Conservation (phyloP, 2,329 filamentous ascomycete species). For the Dothidotthia symphoricarpi region DNA sequence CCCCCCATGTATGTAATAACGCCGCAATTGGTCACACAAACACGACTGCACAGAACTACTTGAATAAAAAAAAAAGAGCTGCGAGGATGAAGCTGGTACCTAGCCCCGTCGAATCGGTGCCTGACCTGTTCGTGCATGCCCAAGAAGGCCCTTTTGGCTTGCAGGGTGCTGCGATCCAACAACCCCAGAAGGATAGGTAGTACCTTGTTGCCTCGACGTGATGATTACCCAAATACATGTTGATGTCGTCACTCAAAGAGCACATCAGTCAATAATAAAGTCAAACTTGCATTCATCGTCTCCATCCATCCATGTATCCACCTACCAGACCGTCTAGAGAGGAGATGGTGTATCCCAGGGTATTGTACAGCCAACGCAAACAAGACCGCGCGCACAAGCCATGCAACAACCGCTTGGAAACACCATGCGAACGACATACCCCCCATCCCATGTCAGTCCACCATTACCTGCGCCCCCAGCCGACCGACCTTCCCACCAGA, state of each 20-base stretch:
- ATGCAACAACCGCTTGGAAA: constrained; percentile 13
- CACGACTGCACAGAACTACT: too few relatives aligned
- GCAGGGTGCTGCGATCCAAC: too few relatives aligned
- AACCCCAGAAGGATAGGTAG: too few relatives aligned
- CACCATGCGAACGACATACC: constrained; percentile 13
- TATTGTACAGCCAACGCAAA: constrained; percentile 31
- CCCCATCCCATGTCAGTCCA: constrained; percentile 5
- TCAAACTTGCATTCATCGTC: not conserved
- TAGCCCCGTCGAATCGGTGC: too few relatives aligned
- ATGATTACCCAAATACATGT: too few relatives aligned
- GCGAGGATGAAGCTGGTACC: too few relatives aligned
- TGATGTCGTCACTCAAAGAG: not conserved
- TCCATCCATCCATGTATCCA: not conserved
- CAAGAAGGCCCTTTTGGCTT: too few relatives aligned
- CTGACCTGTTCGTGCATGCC: too few relatives aligned
- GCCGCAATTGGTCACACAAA: too few relatives aligned
- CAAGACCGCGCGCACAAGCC: constrained; percentile 14
- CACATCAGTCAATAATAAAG: not conserved
- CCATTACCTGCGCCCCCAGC: constrained; percentile 6
- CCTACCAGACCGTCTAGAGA: constrained; percentile 26
- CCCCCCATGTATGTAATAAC: too few relatives aligned
- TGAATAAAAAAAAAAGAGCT: too few relatives aligned
- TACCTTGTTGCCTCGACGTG: too few relatives aligned
- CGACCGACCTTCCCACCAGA: constrained; percentile 1
- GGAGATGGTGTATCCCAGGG: constrained; percentile 39